Base-by-base conservation (phyloP, 2,329 filamentous ascomycete genomes). In the Fusarium sp. region DNA sequence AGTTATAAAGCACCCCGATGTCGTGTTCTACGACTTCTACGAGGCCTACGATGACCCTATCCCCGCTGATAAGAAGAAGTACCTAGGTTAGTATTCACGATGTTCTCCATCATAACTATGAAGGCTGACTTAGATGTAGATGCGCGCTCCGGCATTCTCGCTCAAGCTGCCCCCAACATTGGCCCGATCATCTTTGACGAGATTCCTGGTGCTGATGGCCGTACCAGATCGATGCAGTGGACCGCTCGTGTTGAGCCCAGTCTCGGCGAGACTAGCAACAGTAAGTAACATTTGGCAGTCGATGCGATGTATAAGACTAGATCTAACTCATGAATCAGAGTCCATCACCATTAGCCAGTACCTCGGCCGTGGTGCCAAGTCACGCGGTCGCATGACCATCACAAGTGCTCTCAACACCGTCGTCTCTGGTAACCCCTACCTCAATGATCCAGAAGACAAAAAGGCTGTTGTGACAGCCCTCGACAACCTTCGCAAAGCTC, bases 261-360 rank as follows among this genome's bases (percentile, higher is more conserved):
- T 36, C 59, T 66, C 3, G 63, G 59, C 1, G 63, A 48, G 35
- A 66, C 59, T 17, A 55, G 48, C n/a, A 66, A 41, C 28, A 64
- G 63, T 66, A 64, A 48, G 48, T 56, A 12, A 14, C 22, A 5
- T 28, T 42, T 42, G 8, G 11, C 10, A 20, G 1, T 6, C 5
- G 1, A 0, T 30, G 20, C 20, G 9, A 48, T 12, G 8, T 2
- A 8, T 22, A 0, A 26, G 10, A 64, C 15, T 11, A n/a, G 22
- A 11, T 1, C 35, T 66, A 64, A 66, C 48, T 26, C 3, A 0
- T 26, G 17, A 17, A 41, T 7, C 41, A 66, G 63, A 66, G 18
- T 55, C 63, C 41, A 66, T 66, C 32, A 66, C 63, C 7, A 55
- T 66, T 22, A 64, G 63, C 59, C 63, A 66, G 59, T 66, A 66